Base-by-base conservation (phyloP, 2,329 filamentous ascomycete species). In the Diaporthe capsici region DNA sequence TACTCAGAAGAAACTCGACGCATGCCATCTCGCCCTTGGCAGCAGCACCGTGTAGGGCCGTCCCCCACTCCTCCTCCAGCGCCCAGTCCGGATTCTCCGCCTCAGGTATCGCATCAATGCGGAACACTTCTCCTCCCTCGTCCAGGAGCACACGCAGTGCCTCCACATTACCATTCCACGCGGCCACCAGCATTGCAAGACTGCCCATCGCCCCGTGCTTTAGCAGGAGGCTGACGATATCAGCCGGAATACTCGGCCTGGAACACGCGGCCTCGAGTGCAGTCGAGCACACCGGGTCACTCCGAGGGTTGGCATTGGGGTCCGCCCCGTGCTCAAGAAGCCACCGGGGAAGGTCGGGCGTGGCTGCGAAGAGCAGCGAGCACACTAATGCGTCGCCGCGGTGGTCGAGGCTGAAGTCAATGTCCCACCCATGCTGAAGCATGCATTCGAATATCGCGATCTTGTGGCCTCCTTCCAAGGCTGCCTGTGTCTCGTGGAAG, bases 251-350 rank as follows among this genome's bases (percentile, higher is more conserved):
- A 13, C 57, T 39, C 1, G 10, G 61, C 10, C 22, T 28, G 22
- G 61, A 44, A 44, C 61, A 65, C n/a, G 61, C 61, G 61, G 61
- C 61, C 61, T 65, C 61, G 61, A 65, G 61, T 22, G 61, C 61
- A n/a, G 61, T 65, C n/a, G 37, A 44, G 61, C 61, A 28, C 37
- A 65, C 31, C 10, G 61, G 61, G 37, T 65, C 37, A 13, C 61
- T 65, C 3, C 61, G 37, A 12, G 22, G 25, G 22, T 49, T 65
- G 39, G 37, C 37, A 13, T 65, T 65, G 10, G 61, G 37, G 61
- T 65, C 61, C 20, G 61, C 61, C 7, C 61, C 61, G 22, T 65
- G 37, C 61, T 65, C 61, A 22, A 65, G 61, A 12, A 65, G 61
- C 39, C 61, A 65, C 7, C 61, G 61, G 13, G 61, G 31, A 2